Evolutionary conservation across 1,139 yeast genomes (phyloP).

Genomic region (Ogataea hybrid): DNA sequence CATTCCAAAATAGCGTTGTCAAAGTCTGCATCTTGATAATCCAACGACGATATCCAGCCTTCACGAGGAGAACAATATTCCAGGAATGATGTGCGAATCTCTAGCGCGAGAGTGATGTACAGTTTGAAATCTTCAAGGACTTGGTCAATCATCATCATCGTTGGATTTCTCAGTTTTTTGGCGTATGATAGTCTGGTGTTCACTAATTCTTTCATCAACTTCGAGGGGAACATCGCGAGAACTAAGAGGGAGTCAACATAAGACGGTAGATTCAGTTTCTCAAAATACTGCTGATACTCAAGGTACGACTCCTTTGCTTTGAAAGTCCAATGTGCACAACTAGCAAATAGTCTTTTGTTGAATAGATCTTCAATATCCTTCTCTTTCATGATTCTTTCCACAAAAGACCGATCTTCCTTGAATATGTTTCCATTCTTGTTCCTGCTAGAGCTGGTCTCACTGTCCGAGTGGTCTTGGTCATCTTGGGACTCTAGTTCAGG

Average conservation of each 20-base stretch:
- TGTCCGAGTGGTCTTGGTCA: constrained; percentile 3
- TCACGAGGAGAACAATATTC: constrained; percentile 68
- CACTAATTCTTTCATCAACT: constrained; percentile 77
- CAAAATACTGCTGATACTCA: constrained; percentile 59
- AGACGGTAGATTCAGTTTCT: constrained; percentile 72
- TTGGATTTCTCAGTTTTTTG: constrained; percentile 74
- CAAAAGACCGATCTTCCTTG: constrained; percentile 67
- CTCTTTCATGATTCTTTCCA: constrained; percentile 83
- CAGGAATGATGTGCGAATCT: constrained; percentile 65
- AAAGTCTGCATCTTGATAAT: constrained; percentile 65
- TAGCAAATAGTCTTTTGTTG: constrained; percentile 51
- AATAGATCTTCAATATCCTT: constrained; percentile 74
- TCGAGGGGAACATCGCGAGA: constrained; percentile 74
- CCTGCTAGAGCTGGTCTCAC: background rate
- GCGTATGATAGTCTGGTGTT: constrained; percentile 77
- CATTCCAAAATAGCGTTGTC: constrained; percentile 74
- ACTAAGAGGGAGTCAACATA: constrained; percentile 66
- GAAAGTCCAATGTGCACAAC: constrained; percentile 69
- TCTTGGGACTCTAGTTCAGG: background rate
- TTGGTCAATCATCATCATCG: constrained; percentile 96
- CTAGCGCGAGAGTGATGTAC: constrained; percentile 73
- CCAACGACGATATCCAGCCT: constrained; percentile 69
- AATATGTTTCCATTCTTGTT: constrained; percentile 40
- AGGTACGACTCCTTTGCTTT: constrained; percentile 76
- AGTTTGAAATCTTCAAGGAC: constrained; percentile 83